Percentiles rank a stretch among this genome's conserved stretches.
Evolutionary conservation across 257 asterid species (phyloP).

Genomic region (Solanum paucissectum): DNA sequence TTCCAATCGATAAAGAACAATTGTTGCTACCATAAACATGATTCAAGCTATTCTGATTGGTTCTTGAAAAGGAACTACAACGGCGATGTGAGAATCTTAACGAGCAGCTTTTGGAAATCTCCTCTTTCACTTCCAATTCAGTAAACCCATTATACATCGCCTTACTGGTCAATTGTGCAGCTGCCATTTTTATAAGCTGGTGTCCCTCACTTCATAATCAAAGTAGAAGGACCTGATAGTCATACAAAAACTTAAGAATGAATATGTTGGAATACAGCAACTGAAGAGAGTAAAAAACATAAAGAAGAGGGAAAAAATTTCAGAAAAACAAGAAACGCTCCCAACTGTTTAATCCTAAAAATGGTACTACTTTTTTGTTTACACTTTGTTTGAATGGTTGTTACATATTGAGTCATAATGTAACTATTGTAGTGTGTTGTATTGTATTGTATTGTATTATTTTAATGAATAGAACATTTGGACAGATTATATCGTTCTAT

Average conservation of each 20-base stretch:
- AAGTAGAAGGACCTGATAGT: background rate
- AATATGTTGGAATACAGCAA: background rate
- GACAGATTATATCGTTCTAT: too few species aligned
- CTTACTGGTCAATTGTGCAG: slow-evolving; percentile 34
- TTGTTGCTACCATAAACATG: slow-evolving; percentile 4
- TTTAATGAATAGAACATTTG: too few species aligned
- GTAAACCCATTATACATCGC: slow-evolving; percentile 18
- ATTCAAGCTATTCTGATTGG: slow-evolving; percentile 5
- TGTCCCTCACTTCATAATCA: background rate
- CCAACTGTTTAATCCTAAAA: background rate
- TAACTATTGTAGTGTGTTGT: too few species aligned
- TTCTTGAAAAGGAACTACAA: slow-evolving; percentile 6
- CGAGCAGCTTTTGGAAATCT: background rate
- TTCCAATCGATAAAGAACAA: slow-evolving; percentile 14
- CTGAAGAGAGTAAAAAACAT: background rate
- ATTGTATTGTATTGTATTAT: too few species aligned
- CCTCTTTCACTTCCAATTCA: slow-evolving; percentile 5
- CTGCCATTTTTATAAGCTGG: slow-evolving; percentile 21
- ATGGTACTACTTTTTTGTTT: background rate
- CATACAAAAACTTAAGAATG: background rate
- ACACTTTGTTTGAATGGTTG: too few species aligned
- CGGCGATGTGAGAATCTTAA: background rate
- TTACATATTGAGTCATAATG: too few species aligned
- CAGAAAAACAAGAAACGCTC: background rate
- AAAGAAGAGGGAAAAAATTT: background rate